Evolutionary conservation across 805 yeast species (phyloP).

Genomic region (Sungouiella thailandica): DNA sequence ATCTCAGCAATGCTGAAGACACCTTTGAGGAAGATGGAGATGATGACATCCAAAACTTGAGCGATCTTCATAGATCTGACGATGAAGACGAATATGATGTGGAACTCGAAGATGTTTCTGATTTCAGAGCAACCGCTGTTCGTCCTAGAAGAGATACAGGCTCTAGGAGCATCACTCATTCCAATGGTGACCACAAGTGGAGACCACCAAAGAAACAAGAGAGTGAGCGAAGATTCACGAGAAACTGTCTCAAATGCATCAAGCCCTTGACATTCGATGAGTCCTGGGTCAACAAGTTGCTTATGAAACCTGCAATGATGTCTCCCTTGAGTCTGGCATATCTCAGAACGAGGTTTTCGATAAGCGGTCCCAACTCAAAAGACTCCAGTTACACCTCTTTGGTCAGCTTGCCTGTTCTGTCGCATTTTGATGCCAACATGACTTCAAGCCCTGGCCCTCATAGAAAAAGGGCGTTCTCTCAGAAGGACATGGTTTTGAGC

Average conservation of each 20-base stretch:
- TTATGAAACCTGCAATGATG: constrained; percentile 35
- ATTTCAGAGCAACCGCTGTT: background rate
- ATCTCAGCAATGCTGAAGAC: background rate
- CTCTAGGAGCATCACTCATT: constrained; percentile 5
- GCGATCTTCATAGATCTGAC: constrained; percentile 27
- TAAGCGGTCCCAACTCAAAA: constrained; percentile 1
- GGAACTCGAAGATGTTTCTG: constrained; percentile 15
- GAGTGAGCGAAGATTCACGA: constrained; percentile 37
- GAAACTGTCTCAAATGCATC: constrained; percentile 54
- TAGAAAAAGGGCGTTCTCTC: background rate
- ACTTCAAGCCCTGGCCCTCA: background rate
- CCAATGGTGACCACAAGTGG: constrained; percentile 36
- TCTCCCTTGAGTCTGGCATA: constrained; percentile 19
- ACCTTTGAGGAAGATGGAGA: constrained; percentile 20
- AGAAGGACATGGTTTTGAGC: constrained; percentile 1
- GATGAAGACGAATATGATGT: constrained; percentile 24
- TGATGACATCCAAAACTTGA: constrained; percentile 23
- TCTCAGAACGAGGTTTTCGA: constrained; percentile 1
- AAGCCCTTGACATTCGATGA: constrained; percentile 49
- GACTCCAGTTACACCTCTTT: constrained; percentile 3
- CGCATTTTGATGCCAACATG: background rate
- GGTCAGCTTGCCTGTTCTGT: background rate
- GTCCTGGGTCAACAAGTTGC: constrained; percentile 46
- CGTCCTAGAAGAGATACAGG: background rate
- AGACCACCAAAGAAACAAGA: constrained; percentile 36